A percentile compares a stretch with the other conserved stretches of the same genome.
These are phyloP conservation scores for Taxillus chinensis DNA, from an alignment of 164 flowering plant species.

Conservation along the genomic window DNA sequence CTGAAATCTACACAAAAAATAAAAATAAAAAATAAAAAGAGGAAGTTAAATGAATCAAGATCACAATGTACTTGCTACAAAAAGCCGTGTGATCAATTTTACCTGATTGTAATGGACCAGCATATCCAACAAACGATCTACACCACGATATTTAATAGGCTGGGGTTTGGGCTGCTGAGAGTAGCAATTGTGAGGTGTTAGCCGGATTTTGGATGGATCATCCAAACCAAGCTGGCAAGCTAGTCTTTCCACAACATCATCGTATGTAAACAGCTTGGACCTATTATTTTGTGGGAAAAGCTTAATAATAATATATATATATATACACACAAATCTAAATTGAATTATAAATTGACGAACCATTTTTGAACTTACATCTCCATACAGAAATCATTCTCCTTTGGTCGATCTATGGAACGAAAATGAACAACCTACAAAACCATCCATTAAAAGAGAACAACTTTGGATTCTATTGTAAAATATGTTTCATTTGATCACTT, in stretches of 20 bases:
- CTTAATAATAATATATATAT: background rate
- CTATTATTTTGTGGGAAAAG: conserved; percentile 16
- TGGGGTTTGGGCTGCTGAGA: conserved; percentile 69
- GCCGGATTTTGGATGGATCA: conserved; percentile 69
- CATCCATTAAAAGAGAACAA: conserved; percentile 1
- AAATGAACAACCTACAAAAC: conserved; percentile 51
- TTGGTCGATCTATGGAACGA: conserved; percentile 52
- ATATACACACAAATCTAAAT: background rate
- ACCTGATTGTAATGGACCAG: conserved; percentile 81
- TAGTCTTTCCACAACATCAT: conserved; percentile 75
- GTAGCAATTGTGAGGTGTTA: conserved; percentile 71
- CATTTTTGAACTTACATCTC: conserved; percentile 41
- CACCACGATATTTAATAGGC: conserved; percentile 55
- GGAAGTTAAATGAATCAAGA: background rate
- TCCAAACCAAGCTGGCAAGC: conserved; percentile 65
- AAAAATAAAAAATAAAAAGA: conserved; percentile 1
- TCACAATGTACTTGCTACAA: background rate
- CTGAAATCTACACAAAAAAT: conserved; percentile 38
- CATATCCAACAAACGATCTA: conserved; percentile 64
- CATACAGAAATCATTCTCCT: conserved; percentile 57
- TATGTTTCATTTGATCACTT: background rate
- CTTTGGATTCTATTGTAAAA: background rate
- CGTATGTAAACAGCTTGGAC: conserved; percentile 64
- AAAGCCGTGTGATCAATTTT: background rate
- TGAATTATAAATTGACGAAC: background rate